Evolutionary conservation across 2,329 filamentous ascomycete genomes (phyloP).

Genomic region (Ceratocystis lukuohia): DNA sequence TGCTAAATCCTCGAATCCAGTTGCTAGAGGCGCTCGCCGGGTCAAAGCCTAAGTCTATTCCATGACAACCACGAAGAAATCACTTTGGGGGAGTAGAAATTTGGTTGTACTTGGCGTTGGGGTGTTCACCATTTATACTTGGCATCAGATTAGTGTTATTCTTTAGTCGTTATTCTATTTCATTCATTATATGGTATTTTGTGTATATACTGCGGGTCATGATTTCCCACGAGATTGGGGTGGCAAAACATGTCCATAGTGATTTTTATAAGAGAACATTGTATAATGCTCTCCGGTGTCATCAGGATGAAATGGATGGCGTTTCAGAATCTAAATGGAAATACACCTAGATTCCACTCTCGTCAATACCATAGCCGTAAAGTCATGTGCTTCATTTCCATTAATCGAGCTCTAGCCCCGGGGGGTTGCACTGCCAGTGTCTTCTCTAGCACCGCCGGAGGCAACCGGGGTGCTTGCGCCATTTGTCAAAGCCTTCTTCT

Average conservation of each 20-base stretch:
- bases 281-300: too few relatives aligned
- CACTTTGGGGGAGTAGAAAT: background rate
- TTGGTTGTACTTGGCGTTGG: background rate
- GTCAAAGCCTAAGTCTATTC: constrained; percentile 23
- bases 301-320: too few relatives aligned
- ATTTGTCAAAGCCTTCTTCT: constrained; percentile 46
- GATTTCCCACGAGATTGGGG: background rate
- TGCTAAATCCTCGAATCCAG: constrained; percentile 47
- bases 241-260: background rate
- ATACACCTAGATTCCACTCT: background rate
- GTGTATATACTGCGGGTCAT: background rate
- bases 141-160: background rate
- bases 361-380: background rate
- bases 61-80: constrained; percentile 19
- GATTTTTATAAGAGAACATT: background rate
- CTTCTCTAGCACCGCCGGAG: constrained; percentile 36
- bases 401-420: constrained; percentile 26
- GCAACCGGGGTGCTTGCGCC: constrained; percentile 14
- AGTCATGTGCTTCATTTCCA: background rate
- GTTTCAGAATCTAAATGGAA: background rate
- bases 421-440: constrained; percentile 48
- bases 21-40: constrained; percentile 43
- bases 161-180: constrained; percentile 2
- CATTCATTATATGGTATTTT: background rate
- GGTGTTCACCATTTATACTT: background rate